Conservation (phyloP, 2,329 filamentous ascomycete species). For the Hymenoscyphus fraxineus region DNA sequence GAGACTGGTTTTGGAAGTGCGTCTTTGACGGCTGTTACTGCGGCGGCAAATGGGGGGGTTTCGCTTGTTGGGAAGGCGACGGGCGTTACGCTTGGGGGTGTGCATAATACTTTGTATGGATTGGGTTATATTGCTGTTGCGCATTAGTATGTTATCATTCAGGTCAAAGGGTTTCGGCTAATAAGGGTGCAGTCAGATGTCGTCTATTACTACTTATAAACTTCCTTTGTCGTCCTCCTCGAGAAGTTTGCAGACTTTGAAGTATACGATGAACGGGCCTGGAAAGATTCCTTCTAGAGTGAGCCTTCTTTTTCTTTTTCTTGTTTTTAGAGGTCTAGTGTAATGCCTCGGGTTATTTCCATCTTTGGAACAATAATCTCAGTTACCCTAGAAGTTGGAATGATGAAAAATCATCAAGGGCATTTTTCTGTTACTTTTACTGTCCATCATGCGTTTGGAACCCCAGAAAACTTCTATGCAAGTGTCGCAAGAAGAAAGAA, state of each 20-base stretch:
- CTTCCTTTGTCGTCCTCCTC: conserved; percentile 18
- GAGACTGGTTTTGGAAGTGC: conserved; percentile 38
- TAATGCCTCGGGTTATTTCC: no score
- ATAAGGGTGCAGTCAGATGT: conserved; percentile 16
- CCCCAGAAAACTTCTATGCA: no score
- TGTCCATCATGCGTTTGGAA: no score
- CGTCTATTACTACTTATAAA: conserved; percentile 26
- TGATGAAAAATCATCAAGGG: no score
- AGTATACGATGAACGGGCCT: conserved; percentile 35
- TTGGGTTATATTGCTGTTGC: conserved; percentile 24
- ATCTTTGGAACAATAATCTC: no score
- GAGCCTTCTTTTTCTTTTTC: neutral
- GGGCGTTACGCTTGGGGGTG: conserved; percentile 17
- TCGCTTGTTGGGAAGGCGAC: conserved; percentile 32
- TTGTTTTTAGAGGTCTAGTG: no score
- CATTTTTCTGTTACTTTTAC: no score
- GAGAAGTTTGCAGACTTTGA: conserved; percentile 37
- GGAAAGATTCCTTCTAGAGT: conserved; percentile 33
- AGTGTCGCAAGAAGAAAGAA: no score
- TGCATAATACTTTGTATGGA: conserved; percentile 26
- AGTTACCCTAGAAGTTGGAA: no score
- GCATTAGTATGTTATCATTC: conserved; percentile 24
- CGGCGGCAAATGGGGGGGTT: conserved; percentile 39
- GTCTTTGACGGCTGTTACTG: conserved; percentile 36
- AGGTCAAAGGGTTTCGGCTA: conserved; percentile 6